Conservation (phyloP, 345 rosid genomes). For the Pelargonium nanum region DNA sequence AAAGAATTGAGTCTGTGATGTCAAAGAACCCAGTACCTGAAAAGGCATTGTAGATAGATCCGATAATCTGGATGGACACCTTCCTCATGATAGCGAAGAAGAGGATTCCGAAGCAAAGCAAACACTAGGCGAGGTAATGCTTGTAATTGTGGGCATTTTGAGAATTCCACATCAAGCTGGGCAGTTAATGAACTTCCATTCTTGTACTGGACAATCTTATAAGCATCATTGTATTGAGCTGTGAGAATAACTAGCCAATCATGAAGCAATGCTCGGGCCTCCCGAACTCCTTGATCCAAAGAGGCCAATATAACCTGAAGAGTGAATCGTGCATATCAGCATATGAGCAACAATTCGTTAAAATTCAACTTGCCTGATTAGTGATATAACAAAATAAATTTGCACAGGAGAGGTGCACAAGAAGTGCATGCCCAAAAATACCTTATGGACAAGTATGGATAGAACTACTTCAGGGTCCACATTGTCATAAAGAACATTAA, state of each 20-base stretch:
- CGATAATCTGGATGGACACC: slow-evolving; percentile 95
- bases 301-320: slow-evolving; percentile 75
- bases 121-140: slow-evolving; percentile 79
- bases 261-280: slow-evolving; percentile 81
- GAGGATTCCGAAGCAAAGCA: slow-evolving; percentile 88
- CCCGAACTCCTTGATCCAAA: slow-evolving; percentile 84
- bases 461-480: slow-evolving; percentile 82
- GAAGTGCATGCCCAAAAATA: slow-evolving; percentile 17
- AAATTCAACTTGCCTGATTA: too few species aligned
- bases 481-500: slow-evolving; percentile 69
- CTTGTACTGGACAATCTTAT: slow-evolving; percentile 50
- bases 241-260: slow-evolving; percentile 96
- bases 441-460: slow-evolving; percentile 89
- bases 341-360: slow-evolving; percentile 1
- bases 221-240: slow-evolving; percentile 74
- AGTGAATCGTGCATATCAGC: slow-evolving; percentile 5
- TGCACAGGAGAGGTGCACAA: background rate
- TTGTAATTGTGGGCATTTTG: slow-evolving; percentile 87
- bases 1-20: background rate
- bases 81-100: slow-evolving; percentile 91
- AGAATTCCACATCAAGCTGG: slow-evolving; percentile 76
- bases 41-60: slow-evolving; percentile 91
- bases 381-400: too few species aligned
- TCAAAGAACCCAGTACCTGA: slow-evolving; percentile 50
- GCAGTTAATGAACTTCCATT: slow-evolving; percentile 43